phyloP scores from a whole-genome alignment of 805 yeast genomes.

The Suhomyces kilbournensis region DNA sequence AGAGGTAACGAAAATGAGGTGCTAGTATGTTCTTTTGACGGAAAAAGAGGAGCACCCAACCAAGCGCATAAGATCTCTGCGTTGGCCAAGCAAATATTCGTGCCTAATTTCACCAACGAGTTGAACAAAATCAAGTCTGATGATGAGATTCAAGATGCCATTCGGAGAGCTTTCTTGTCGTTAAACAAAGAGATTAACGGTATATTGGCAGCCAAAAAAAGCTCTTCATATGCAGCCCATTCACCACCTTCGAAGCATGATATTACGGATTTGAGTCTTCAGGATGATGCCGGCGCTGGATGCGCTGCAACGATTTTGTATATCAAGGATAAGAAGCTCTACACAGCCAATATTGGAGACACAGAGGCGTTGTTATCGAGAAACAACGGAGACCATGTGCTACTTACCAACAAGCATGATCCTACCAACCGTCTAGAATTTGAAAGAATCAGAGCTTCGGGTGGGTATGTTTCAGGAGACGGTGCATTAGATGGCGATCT shows the following conservation, averaged over 20 bases:
- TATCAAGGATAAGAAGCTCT: conserved; percentile 64
- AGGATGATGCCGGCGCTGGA: conserved; percentile 75
- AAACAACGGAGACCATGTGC: conserved; percentile 75
- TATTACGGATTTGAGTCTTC: conserved; percentile 50
- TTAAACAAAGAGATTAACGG: conserved; percentile 82
- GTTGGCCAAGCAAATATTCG: conserved; percentile 69
- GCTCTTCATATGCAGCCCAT: conserved; percentile 36
- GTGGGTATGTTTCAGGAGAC: conserved; percentile 84
- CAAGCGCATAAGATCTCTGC: conserved; percentile 66
- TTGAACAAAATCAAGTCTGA: conserved; percentile 43
- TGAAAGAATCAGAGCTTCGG: conserved; percentile 84
- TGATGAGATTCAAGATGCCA: conserved; percentile 65
- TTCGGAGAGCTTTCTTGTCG: conserved; percentile 75
- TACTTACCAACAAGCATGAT: conserved; percentile 74
- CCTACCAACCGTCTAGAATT: conserved; percentile 77
- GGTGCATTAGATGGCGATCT: conserved; percentile 83
- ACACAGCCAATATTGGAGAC: conserved; percentile 90
- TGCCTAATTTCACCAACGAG: conserved; percentile 65
- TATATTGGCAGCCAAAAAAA: conserved; percentile 43
- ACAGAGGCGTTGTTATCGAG: conserved; percentile 76
- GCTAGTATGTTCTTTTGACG: conserved; percentile 81
- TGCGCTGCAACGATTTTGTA: conserved; percentile 82
- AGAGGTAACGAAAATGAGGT: conserved; percentile 82
- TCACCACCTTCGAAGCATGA: conserved; percentile 28
- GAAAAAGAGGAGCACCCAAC: conserved; percentile 56